Evolutionary conservation across 768 basidiomycete species (phyloP), one percentile per base, ranked within the genome.

Genomic region (Panaeolus papilionaceus): DNA sequence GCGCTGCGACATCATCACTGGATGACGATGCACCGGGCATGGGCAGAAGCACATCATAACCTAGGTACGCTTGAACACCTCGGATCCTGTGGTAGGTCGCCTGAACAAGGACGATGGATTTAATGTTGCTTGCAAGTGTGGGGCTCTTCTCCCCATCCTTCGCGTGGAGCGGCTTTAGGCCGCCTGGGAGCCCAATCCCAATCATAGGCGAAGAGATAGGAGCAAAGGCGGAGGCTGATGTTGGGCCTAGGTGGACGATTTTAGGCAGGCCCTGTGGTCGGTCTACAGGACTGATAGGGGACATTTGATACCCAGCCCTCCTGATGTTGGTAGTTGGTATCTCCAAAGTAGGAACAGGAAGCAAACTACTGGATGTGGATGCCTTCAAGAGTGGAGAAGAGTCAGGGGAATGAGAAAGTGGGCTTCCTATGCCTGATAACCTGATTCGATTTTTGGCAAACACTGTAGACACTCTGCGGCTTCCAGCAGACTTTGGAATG

Each of bases 191-290:
- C 12, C 62, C 68, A 44, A 63, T 67, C 38, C 73, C 74, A 28
- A 75, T 69, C 33, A 75, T 65, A 7, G 78, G 76, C 10, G 79
- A 79, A 12, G 76, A 69, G 2, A 77, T 70, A 11, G 79, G 77
- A 28, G 75, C 75, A n/a, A 80, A 76, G 9, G 77, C 73, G 40
- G 79, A 76, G 18, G 79, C 74, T 18, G 82, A 80, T 9, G 84
- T 79, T 1, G 88, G 87, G 1, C 89, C 89, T 4, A 91, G 82
- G 72, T 90, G 90, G 1, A 89, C 79, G 68, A 91, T 90, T 66
- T 76, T 76, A 20, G 80, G 84, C 2, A 84, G 83, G 0, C 81
- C 82, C 11, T 70, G 74, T 37, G 76, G 67, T 28, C 69, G 66
- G n/a, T 73, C 71, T 11, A 71, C 69, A 11, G 76, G 75, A 5